Evolutionary conservation across 352 stramenopile genomes (phyloP), one percentile per base, ranked within the genome.

Genomic region (Halophytophthora batemanensis): DNA sequence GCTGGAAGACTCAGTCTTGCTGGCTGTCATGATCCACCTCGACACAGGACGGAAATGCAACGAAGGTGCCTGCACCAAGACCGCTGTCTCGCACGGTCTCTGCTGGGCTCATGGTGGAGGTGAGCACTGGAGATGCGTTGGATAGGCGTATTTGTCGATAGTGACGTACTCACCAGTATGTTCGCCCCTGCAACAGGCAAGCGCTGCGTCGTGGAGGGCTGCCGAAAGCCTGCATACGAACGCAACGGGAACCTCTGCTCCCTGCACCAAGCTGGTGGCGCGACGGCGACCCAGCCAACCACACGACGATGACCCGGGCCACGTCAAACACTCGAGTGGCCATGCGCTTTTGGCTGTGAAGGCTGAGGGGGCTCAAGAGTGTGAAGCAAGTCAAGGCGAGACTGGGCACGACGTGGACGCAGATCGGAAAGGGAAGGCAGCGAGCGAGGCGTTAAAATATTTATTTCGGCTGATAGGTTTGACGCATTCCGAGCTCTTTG

Each of bases 61-160:
- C 35, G 73, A 77, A 28, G 62, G 71, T 17, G 65, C 60, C 28
- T 92, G 81, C 57, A 59, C 59, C 39, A 92, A 90, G 53, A 89
- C 77, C 2, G 82, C 82, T 35, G 74, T 92, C 17, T 88, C 77
- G n/a, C 75, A 89, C 35, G 82, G 79, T 31, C 63, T 87, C 39
- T 92, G 82, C 53, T 92, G 82, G 82, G 79, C 79, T 25, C 82
- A 92, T 45, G 82, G 82, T 50, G 82, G 82, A 73, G 81, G 81
- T 88, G 29, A 59, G 61, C 45, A n/a, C 45, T 65, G 43, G 42
- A 54, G 56, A 15, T 14, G n/a, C n/a, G n/a, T n/a, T n/a, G n/a
- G n/a, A n/a, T n/a, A n/a, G n/a, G n/a, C n/a, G n/a, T n/a, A n/a
- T n/a, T n/a, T n/a, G n/a, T n/a, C n/a, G n/a, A n/a, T n/a, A n/a